These are phyloP conservation scores for Neonothopanus nambi DNA, from an alignment of 1,284 basidiomycete species.

Conservation along the genomic window DNA sequence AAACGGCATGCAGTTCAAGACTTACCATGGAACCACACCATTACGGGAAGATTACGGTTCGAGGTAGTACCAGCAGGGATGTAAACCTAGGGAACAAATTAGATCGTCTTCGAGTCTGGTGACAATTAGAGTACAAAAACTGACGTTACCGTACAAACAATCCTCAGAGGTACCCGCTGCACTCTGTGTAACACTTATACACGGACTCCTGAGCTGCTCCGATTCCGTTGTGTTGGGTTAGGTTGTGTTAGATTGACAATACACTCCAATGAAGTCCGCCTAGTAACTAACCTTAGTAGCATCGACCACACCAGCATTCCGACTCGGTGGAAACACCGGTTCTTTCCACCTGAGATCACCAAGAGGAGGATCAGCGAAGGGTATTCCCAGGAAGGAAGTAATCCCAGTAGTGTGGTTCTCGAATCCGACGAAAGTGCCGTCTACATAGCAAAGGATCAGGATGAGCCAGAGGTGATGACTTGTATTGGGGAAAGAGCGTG, in stretches of 20 bases:
- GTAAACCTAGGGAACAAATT: slow-evolving; percentile 27
- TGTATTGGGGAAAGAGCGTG: no score
- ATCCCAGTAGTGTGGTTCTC: slow-evolving; percentile 30
- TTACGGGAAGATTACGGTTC: slow-evolving; percentile 30
- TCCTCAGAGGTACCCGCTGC: slow-evolving; percentile 37
- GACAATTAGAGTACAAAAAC: slow-evolving; percentile 1
- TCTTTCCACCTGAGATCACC: slow-evolving; percentile 39
- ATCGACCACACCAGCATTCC: slow-evolving; percentile 33
- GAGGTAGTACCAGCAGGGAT: slow-evolving; percentile 27
- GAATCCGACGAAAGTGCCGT: slow-evolving; percentile 37
- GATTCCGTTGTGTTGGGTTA: no score
- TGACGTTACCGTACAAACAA: slow-evolving; percentile 42
- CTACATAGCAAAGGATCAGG: no score
- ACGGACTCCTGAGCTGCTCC: slow-evolving; percentile 31
- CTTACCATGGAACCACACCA: slow-evolving; percentile 39
- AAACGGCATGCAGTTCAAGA: background rate
- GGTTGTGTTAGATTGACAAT: no score
- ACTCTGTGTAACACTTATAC: slow-evolving; percentile 21
- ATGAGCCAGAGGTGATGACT: no score
- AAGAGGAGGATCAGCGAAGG: slow-evolving; percentile 40
- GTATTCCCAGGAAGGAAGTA: slow-evolving; percentile 36
- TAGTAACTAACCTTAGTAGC: slow-evolving; percentile 30
- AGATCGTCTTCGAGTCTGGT: background rate
- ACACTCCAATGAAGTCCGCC: background rate
- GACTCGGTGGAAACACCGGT: slow-evolving; percentile 38